Conservation (phyloP, 257 asterid genomes). For the Lithospermum erythrorhizon region DNA sequence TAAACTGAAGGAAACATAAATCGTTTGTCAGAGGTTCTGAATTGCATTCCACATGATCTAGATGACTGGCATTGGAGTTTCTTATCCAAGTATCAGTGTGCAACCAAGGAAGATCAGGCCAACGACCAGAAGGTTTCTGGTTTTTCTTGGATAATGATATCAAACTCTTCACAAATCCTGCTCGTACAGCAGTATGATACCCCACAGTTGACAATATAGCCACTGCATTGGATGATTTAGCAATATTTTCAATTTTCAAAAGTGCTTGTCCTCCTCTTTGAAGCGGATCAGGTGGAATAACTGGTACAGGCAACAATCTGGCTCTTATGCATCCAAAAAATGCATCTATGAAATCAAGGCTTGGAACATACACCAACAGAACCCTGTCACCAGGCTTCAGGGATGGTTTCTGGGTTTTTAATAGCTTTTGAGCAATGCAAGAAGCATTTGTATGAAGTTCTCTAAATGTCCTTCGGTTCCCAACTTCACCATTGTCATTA, state of each 20-base stretch:
- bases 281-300: slow-evolving; percentile 83
- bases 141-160: slow-evolving; percentile 28
- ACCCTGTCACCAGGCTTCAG: slow-evolving; percentile 67
- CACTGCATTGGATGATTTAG: slow-evolving; percentile 54
- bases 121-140: slow-evolving; percentile 32
- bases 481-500: slow-evolving; percentile 48
- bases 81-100: slow-evolving; percentile 68
- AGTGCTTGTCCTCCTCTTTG: slow-evolving; percentile 90
- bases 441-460: slow-evolving; percentile 61
- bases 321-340: slow-evolving; percentile 81
- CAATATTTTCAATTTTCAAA: slow-evolving; percentile 57
- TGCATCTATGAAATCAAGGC: slow-evolving; percentile 68
- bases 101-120: slow-evolving; percentile 87
- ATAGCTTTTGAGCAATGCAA: slow-evolving; percentile 58
- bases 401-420: slow-evolving; percentile 46
- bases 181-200: slow-evolving; percentile 72
- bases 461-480: slow-evolving; percentile 35
- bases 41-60: slow-evolving; percentile 1
- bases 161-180: slow-evolving; percentile 52
- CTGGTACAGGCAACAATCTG: slow-evolving; percentile 75
- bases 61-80: slow-evolving; percentile 26
- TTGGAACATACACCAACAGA: slow-evolving; percentile 68
- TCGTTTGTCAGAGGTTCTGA: slow-evolving; percentile 31
- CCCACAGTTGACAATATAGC: slow-evolving; percentile 62
- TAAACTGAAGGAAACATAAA: slow-evolving; percentile 67